phyloP scores from a whole-genome alignment of 1,284 basidiomycete genomes.

The Boletus mariae region DNA sequence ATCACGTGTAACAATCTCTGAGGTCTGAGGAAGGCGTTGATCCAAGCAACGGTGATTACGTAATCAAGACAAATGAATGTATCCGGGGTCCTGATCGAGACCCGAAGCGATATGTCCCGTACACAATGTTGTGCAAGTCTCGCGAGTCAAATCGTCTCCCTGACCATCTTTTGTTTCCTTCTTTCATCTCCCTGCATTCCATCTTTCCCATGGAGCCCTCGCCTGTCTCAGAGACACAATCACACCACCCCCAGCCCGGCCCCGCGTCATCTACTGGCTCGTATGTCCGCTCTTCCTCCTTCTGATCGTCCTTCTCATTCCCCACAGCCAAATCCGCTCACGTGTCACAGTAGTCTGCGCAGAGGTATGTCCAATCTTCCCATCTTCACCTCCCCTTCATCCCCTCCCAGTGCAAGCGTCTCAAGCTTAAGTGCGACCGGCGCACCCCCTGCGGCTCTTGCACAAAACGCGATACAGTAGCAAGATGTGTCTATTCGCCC shows the following conservation, averaged over 20 bases:
- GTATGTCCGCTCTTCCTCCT: slow-evolving; percentile 20
- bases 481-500: slow-evolving; percentile 70
- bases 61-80: slow-evolving; percentile 13
- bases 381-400: background rate
- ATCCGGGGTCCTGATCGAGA: slow-evolving; percentile 18
- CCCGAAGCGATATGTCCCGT: slow-evolving; percentile 14
- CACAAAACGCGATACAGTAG: slow-evolving; percentile 69
- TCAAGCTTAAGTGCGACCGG: slow-evolving; percentile 78
- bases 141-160: slow-evolving; percentile 8
- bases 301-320: slow-evolving; percentile 10
- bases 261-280: slow-evolving; percentile 24
- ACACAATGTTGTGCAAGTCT: slow-evolving; percentile 23
- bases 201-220: slow-evolving; percentile 16
- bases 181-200: background rate
- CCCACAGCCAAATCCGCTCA: slow-evolving; percentile 66
- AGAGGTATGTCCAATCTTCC: slow-evolving; percentile 48
- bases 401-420: slow-evolving; percentile 66
- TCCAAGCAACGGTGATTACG: slow-evolving; percentile 8
- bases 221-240: slow-evolving; percentile 15
- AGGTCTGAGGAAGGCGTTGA: background rate
- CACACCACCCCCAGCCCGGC: slow-evolving; percentile 18
- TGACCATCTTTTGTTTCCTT: background rate
- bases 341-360: slow-evolving; percentile 78
- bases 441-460: slow-evolving; percentile 72
- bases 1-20: too few species aligned